These are phyloP conservation scores for Populus tremula DNA, from an alignment of 345 rosid species.

Conservation along the genomic window DNA sequence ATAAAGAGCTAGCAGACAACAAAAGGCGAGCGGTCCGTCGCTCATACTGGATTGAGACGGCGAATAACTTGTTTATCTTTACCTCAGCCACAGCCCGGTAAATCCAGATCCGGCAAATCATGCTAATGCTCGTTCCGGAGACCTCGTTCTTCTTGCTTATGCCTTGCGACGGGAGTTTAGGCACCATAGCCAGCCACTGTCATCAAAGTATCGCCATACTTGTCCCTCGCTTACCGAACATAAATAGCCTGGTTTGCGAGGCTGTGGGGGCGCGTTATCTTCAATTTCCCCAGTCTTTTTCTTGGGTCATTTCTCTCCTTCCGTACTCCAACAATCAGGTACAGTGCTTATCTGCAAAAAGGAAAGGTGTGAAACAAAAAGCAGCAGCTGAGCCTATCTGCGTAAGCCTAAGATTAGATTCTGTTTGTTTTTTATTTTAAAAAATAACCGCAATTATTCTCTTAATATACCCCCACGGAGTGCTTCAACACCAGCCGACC, in stretches of 20 bases:
- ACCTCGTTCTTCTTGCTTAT: neutral
- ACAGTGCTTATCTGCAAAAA: neutral
- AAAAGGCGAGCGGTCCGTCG: no score
- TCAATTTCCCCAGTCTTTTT: neutral
- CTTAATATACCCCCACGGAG: rapidly evolving
- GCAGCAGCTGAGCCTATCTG: no score
- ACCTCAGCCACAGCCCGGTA: no score
- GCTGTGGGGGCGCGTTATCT: neutral
- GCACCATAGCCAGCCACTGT: neutral
- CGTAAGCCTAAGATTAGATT: rapidly evolving
- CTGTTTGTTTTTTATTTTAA: no score
- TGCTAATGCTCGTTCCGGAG: neutral
- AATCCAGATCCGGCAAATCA: neutral
- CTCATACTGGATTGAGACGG: neutral
- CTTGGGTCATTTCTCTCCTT: neutral
- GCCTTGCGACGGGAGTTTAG: neutral
- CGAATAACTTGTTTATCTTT: neutral
- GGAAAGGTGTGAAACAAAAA: no score
- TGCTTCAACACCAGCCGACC: no score
- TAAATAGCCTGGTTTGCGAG: neutral
- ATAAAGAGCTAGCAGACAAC: neutral
- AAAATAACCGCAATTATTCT: no score
- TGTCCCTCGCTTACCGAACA: neutral
- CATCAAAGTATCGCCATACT: neutral
- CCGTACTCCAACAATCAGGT: no score